These are phyloP conservation scores for Pezicula rhizophila DNA, from an alignment of 2,329 filamentous ascomycete species.

Conservation along the genomic window DNA sequence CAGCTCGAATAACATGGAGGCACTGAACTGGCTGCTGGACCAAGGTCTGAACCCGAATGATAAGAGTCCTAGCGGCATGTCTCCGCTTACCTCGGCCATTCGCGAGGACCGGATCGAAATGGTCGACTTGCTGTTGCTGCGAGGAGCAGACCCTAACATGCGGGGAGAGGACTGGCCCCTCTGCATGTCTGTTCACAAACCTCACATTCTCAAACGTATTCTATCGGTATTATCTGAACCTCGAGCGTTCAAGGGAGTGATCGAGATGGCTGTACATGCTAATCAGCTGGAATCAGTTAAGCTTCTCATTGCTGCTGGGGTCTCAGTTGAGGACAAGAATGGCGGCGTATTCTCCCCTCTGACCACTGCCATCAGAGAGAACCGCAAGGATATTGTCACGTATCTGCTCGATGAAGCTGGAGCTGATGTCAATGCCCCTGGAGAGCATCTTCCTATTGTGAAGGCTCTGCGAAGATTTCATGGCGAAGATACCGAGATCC, in stretches of 20 bases:
- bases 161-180: conserved; percentile 66
- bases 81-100: conserved; percentile 61
- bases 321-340: conserved; percentile 66
- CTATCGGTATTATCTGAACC: conserved; percentile 51
- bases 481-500: conserved; percentile 50
- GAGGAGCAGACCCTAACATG: conserved; percentile 56
- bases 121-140: conserved; percentile 50
- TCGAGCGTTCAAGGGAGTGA: conserved; percentile 57
- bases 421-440: conserved; percentile 60
- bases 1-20: conserved; percentile 53
- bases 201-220: conserved; percentile 52
- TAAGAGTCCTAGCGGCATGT: conserved; percentile 49
- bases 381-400: conserved; percentile 51
- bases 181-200: conserved; percentile 60
- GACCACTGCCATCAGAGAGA: conserved; percentile 61
- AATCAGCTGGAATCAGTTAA: conserved; percentile 63
- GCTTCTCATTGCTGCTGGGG: conserved; percentile 33
- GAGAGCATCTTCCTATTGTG: conserved; percentile 65
- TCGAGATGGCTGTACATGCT: conserved; percentile 62
- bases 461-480: conserved; percentile 59
- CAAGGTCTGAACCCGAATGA: conserved; percentile 56
- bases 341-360: conserved; percentile 67
- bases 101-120: conserved; percentile 52
- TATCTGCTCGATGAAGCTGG: conserved; percentile 56
- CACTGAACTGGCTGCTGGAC: conserved; percentile 54